A percentile compares a stretch with the other conserved stretches of the same genome.
Conservation (phyloP, 257 asterid species). For the Solanum sitiens region DNA sequence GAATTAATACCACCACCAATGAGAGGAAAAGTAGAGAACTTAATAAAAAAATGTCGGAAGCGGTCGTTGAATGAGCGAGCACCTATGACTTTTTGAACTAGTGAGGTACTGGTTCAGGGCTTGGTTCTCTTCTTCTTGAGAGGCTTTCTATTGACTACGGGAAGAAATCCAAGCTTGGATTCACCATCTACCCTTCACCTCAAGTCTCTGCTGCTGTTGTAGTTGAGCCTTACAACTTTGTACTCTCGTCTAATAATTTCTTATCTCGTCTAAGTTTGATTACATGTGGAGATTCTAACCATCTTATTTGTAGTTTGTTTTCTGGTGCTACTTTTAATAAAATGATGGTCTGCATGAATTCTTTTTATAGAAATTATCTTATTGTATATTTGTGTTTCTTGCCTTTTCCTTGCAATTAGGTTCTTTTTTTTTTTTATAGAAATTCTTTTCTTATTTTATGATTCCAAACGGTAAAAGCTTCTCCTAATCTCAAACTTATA, state of each 20-base stretch:
- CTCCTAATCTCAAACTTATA: background rate
- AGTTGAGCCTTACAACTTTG: constrained; percentile 92
- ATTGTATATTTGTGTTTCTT: background rate
- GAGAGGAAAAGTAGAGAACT: too few relatives aligned
- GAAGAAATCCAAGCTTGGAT: constrained; percentile 76
- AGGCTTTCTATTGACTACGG: constrained; percentile 92
- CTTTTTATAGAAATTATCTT: background rate
- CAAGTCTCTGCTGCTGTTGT: constrained; percentile 88
- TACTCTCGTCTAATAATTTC: constrained; percentile 34
- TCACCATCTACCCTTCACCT: constrained; percentile 89
- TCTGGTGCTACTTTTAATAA: background rate
- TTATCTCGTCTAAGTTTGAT: background rate
- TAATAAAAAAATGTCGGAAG: too few relatives aligned
- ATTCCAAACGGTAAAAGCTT: background rate
- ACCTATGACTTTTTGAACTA: background rate
- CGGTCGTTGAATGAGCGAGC: too few relatives aligned
- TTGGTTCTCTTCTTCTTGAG: constrained; percentile 79
- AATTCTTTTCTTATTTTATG: background rate
- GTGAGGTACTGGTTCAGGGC: constrained; percentile 97
- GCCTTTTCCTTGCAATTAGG: background rate
- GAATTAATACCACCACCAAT: too few relatives aligned
- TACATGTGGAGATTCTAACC: background rate
- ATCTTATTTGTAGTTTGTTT: background rate
- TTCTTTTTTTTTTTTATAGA: background rate
- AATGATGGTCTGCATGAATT: background rate